Evolutionary conservation across 345 rosid genomes (phyloP).

Genomic region (Eucalyptus caleyi): DNA sequence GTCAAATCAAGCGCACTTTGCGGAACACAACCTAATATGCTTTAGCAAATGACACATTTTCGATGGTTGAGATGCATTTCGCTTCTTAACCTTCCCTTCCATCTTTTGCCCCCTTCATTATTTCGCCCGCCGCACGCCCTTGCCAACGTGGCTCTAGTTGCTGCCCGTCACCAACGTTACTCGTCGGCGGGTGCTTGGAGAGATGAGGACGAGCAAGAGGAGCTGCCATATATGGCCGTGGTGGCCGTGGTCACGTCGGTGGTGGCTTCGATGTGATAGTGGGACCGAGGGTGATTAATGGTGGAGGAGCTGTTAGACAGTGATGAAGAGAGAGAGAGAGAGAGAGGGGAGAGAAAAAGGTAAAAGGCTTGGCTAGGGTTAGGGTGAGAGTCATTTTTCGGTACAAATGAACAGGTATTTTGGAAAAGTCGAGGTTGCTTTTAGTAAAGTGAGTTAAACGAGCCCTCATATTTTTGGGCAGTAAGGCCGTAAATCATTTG

Average conservation of each 20-base stretch:
- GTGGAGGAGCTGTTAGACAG: background rate
- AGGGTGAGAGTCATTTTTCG: background rate
- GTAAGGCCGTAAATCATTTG: background rate
- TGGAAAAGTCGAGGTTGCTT: background rate
- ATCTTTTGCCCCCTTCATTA: background rate
- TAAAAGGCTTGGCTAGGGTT: background rate
- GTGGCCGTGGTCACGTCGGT: background rate
- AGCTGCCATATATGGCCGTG: background rate
- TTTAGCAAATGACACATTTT: background rate
- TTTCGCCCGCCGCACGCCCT: background rate
- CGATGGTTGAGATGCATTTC: background rate
- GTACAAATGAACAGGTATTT: background rate
- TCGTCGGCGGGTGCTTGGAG: background rate
- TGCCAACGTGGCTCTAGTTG: background rate
- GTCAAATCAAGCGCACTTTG: background rate
- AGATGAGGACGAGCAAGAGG: background rate
- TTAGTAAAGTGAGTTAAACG: background rate
- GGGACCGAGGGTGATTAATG: background rate
- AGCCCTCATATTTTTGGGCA: background rate
- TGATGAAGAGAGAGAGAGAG: background rate
- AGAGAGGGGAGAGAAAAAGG: background rate
- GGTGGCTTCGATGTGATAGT: background rate
- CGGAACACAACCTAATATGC: background rate
- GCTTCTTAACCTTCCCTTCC: background rate
- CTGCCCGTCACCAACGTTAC: background rate